Evolutionary conservation across 768 basidiomycete species (phyloP).

Genomic region (Hypsizygus marmoreus): DNA sequence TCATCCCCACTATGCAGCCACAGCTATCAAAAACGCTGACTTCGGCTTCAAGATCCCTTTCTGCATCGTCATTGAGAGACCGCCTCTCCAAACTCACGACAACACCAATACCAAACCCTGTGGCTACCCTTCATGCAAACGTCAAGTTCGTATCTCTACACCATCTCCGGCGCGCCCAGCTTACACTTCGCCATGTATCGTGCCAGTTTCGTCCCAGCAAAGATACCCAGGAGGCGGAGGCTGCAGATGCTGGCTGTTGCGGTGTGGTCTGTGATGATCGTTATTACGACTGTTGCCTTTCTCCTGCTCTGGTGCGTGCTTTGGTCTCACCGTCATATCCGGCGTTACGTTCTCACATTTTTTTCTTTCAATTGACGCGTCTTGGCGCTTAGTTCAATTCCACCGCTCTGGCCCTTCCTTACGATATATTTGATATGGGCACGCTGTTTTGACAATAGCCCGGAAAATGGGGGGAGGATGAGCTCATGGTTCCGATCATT

Average conservation of each 20-base stretch:
- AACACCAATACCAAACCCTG: constrained; percentile 62
- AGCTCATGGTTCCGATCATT: constrained; percentile 73
- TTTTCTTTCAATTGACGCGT: background rate
- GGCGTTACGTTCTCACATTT: constrained; percentile 2
- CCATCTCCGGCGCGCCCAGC: too few species aligned
- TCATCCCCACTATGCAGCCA: constrained; percentile 10
- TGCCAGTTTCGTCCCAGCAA: constrained; percentile 85
- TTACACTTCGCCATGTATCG: too few species aligned
- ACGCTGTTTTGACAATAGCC: constrained; percentile 71
- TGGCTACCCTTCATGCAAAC: constrained; percentile 68
- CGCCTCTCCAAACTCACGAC: constrained; percentile 60
- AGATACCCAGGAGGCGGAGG: constrained; percentile 82
- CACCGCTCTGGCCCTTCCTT: constrained; percentile 85
- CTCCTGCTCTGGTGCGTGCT: constrained; percentile 76
- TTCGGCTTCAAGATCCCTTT: constrained; percentile 51
- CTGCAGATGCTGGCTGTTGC: constrained; percentile 91
- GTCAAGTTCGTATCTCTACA: constrained; percentile 57
- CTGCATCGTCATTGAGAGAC: constrained; percentile 63
- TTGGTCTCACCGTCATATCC: background rate
- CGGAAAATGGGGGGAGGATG: constrained; percentile 70
- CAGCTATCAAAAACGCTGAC: constrained; percentile 25
- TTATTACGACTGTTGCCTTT: constrained; percentile 66
- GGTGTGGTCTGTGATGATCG: constrained; percentile 81
- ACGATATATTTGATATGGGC: constrained; percentile 81
- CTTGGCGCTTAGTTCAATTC: constrained; percentile 68